phyloP scores from a whole-genome alignment of 352 stramenopile genomes.

The Pythium vanterpoolii region DNA sequence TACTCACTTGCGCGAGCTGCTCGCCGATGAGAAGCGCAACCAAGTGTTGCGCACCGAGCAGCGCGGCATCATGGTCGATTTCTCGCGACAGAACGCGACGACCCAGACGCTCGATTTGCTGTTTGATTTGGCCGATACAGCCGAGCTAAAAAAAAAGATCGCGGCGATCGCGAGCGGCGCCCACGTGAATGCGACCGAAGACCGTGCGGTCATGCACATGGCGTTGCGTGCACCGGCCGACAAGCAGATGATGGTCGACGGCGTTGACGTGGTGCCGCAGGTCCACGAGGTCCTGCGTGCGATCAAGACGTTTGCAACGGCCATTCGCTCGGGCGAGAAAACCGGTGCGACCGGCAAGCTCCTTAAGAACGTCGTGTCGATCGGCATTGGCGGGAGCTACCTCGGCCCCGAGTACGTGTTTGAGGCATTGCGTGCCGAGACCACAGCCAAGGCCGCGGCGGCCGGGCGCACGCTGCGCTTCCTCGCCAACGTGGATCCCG shows the following conservation, averaged over 20 bases:
- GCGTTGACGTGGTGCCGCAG: constrained; percentile 93
- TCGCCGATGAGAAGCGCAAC: constrained; percentile 87
- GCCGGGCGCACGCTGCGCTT: constrained; percentile 92
- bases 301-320: constrained; percentile 92
- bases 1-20: constrained; percentile 89
- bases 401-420: constrained; percentile 97
- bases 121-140: constrained; percentile 89
- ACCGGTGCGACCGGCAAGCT: constrained; percentile 92
- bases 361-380: constrained; percentile 94
- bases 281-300: constrained; percentile 95
- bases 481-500: constrained; percentile 97
- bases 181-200: constrained; percentile 96
- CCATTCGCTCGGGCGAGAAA: constrained; percentile 85
- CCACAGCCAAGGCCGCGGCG: constrained; percentile 75
- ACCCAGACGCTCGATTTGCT: constrained; percentile 88
- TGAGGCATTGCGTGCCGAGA: constrained; percentile 90
- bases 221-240: constrained; percentile 87
- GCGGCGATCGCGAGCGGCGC: constrained; percentile 91
- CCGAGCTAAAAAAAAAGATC: constrained; percentile 83
- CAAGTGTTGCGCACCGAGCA: constrained; percentile 89
- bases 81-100: constrained; percentile 92
- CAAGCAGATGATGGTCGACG: constrained; percentile 90
- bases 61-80: constrained; percentile 94
- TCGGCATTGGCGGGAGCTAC: constrained; percentile 96
- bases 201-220: constrained; percentile 95